A percentile compares a stretch with the other conserved stretches of the same genome.
Evolutionary conservation across 2,329 filamentous ascomycete species (phyloP).

Genomic region (Cryphonectria nitschkei): DNA sequence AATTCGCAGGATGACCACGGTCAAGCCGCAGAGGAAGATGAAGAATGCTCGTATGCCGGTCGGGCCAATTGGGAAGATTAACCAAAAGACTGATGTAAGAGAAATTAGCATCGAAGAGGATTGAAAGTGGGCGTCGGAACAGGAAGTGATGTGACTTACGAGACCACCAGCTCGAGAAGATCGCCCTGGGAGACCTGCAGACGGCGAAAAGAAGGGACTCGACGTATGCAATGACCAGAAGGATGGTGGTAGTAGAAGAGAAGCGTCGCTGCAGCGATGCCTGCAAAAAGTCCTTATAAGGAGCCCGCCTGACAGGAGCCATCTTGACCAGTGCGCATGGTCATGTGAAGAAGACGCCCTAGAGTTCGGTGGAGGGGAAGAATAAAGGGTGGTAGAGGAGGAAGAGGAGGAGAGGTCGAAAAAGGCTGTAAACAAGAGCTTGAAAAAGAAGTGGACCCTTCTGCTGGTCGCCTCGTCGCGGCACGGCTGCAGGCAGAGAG

Average conservation of each 20-base stretch:
- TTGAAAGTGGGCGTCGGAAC: neutral
- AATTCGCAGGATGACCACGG: slow-evolving; percentile 84
- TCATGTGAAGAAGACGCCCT: slow-evolving; percentile 38
- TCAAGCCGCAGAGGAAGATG: slow-evolving; percentile 75
- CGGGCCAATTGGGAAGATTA: slow-evolving; percentile 80
- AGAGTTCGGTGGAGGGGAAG: neutral
- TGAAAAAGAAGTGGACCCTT: slow-evolving; percentile 23
- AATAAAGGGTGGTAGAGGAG: neutral
- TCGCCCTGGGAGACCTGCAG: slow-evolving; percentile 57
- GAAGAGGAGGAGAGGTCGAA: slow-evolving; percentile 5
- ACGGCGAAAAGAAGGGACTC: slow-evolving; percentile 72
- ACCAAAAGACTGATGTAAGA: slow-evolving; percentile 70
- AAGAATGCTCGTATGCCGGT: slow-evolving; percentile 75
- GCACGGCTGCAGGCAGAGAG: slow-evolving; percentile 1
- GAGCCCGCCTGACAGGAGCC: slow-evolving; percentile 60
- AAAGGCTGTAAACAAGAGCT: slow-evolving; percentile 27
- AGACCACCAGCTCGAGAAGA: slow-evolving; percentile 58
- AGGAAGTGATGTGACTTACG: slow-evolving; percentile 53
- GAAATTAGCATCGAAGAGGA: slow-evolving; percentile 9
- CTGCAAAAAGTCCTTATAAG: slow-evolving; percentile 89
- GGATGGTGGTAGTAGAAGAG: slow-evolving; percentile 71
- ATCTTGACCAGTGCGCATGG: slow-evolving; percentile 52
- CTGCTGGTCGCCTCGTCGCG: slow-evolving; percentile 1
- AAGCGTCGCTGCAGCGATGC: slow-evolving; percentile 87
- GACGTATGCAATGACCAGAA: slow-evolving; percentile 73